Evolutionary conservation across 805 yeast genomes (phyloP), one percentile per base, ranked within the genome.

Genomic region (Candida khao-thaluensis): DNA sequence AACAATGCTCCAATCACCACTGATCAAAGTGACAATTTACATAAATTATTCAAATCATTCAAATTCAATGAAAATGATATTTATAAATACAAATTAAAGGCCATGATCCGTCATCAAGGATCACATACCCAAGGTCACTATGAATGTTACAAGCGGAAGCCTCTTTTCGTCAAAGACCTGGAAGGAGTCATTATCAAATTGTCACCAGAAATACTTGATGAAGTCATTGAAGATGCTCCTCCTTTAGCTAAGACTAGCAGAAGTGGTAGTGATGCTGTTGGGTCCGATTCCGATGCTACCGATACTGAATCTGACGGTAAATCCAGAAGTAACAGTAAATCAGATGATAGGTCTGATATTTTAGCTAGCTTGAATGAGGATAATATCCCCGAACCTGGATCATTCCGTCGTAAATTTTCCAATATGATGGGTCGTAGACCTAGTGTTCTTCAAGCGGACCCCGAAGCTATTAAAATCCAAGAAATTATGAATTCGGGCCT

Each of bases 121-220:
- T 80, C 91, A 1, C 97, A 90, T 59, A 74, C 81, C 15, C 76
- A 79, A 30, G 98, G 98, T 1, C 98, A 90, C 55, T 90, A 89
- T 56, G 95, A 90, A 52, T 86, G 96, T 51, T 87, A 79, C 56
- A 81, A 85, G 45, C 79, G 79, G 34, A 90, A 89, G 55, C 91
- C 93, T 2, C 57, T 73, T 3, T 73, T 71, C 40, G 78, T 69
- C 37, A 76, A 72, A 44, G 66, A 66, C 41, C 50, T 57, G 14
- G 73, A 66, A 5, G 71, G 73, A 1, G 56, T 54, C 35, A 65
- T 63, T 18, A 57, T 65, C 47, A 69, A 69, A 48, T 49, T 69
- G 35, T 59, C 68, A 3, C 71, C 72, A 1, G 73, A 69, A 42
- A 62, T 69, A 5, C 49, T 51, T 18, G 69, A 62, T 22, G 59